phyloP scores from a whole-genome alignment of 768 basidiomycete species.

The Filobasidium floriforme region DNA sequence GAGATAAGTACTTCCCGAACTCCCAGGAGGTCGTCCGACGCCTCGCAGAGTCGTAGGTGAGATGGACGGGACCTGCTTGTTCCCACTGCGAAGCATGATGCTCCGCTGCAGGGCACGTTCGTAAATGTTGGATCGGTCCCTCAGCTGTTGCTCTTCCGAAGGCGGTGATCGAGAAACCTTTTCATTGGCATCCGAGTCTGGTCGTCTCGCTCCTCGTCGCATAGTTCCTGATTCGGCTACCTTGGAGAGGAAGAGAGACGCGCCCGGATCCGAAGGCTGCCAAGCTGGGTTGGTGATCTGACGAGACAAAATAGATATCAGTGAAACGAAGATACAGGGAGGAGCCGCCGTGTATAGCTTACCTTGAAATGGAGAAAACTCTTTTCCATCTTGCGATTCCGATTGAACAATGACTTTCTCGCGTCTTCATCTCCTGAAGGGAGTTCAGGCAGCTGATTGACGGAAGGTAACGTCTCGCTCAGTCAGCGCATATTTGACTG shows the following conservation, averaged over 20 bases:
- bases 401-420: slow-evolving; percentile 54
- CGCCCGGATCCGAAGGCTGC: slow-evolving; percentile 82
- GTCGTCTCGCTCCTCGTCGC: slow-evolving; percentile 1
- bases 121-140: slow-evolving; percentile 30
- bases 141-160: slow-evolving; percentile 25
- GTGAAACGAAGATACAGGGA: too few relatives aligned
- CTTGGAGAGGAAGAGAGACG: slow-evolving; percentile 79
- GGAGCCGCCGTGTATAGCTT: too few relatives aligned
- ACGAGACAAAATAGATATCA: slow-evolving; percentile 1
- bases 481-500: not conserved
- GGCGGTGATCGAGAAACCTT: not conserved
- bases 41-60: not conserved
- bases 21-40: not conserved
- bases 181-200: not conserved
- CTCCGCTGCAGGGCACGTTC: slow-evolving; percentile 37
- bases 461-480: not conserved
- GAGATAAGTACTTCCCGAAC: slow-evolving; percentile 1
- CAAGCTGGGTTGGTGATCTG: slow-evolving; percentile 91
- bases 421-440: slow-evolving; percentile 52
- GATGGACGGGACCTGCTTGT: not conserved
- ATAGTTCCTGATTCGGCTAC: slow-evolving; percentile 48
- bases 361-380: slow-evolving; percentile 41
- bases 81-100: slow-evolving; percentile 12
- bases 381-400: slow-evolving; percentile 98
- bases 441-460: slow-evolving; percentile 7